Evolutionary conservation across 176 grass and related monocot genomes (phyloP).

Genomic region (Chrysopogon serrulatus): DNA sequence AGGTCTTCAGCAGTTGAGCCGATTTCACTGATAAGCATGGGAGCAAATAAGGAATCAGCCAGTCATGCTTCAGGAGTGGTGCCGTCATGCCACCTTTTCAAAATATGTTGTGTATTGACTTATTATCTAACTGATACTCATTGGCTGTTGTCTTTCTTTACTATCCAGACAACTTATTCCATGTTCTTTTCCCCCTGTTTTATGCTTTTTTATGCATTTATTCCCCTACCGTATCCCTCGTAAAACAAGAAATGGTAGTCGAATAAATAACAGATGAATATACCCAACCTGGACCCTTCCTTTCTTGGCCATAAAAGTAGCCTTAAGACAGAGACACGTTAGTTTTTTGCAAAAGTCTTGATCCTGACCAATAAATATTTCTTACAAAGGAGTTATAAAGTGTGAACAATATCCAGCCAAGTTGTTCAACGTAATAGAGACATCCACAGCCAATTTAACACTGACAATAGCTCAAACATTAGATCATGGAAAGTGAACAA

Average conservation of each 20-base stretch:
- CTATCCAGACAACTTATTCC: background rate
- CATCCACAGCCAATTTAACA: constrained; percentile 12
- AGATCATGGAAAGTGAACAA: constrained; percentile 11
- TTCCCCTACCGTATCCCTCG: background rate
- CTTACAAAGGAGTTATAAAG: constrained; percentile 9
- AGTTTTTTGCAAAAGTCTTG: background rate
- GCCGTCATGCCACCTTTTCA: background rate
- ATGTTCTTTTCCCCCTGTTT: background rate
- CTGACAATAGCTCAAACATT: constrained; percentile 23
- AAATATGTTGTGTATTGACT: background rate
- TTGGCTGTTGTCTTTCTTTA: background rate
- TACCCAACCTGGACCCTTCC: background rate
- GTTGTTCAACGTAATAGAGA: constrained; percentile 10
- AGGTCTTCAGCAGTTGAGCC: background rate
- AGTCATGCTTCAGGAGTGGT: background rate
- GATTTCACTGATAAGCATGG: background rate
- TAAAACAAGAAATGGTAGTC: background rate
- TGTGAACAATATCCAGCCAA: background rate
- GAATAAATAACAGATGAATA: background rate
- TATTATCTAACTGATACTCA: background rate
- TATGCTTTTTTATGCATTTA: background rate
- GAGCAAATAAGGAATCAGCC: background rate
- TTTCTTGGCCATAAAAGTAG: constrained; percentile 17
- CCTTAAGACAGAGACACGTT: background rate
- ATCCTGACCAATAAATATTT: background rate